phyloP scores from a whole-genome alignment of 495 filamentous ascomycete genomes.

The Talaromyces adpressus region DNA sequence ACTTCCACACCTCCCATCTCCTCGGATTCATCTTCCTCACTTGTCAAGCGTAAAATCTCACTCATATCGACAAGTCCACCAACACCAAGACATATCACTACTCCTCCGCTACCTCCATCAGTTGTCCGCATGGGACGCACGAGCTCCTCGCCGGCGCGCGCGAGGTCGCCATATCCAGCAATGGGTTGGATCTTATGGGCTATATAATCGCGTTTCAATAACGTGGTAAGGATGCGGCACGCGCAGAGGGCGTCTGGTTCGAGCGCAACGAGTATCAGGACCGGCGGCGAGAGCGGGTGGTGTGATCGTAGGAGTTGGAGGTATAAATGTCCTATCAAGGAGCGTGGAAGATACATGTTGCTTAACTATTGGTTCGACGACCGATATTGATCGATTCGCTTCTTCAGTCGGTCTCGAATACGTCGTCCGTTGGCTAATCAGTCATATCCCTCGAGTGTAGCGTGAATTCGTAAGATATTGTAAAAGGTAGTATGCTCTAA shows the following conservation, averaged over 20 bases:
- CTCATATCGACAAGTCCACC: constrained; percentile 85
- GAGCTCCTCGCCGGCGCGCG: constrained; percentile 65
- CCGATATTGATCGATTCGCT: background rate
- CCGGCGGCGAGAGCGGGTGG: constrained; percentile 76
- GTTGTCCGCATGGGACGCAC: constrained; percentile 75
- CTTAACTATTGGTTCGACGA: background rate
- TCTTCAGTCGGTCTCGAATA: background rate
- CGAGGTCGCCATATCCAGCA: constrained; percentile 83
- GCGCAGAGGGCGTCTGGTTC: constrained; percentile 95
- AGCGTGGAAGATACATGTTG: constrained; percentile 89
- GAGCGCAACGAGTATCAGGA: constrained; percentile 88
- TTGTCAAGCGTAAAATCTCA: constrained; percentile 58
- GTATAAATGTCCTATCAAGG: constrained; percentile 84
- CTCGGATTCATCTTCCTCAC: constrained; percentile 47
- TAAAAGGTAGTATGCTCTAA: background rate
- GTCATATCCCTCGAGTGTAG: background rate
- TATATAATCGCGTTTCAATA: constrained; percentile 94
- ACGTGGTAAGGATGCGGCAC: constrained; percentile 81
- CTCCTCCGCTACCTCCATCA: constrained; percentile 71
- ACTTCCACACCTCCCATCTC: constrained; percentile 74
- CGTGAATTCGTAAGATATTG: background rate
- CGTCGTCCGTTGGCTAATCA: background rate
- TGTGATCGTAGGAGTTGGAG: constrained; percentile 72
- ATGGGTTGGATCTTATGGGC: constrained; percentile 97
- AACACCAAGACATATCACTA: constrained; percentile 88